Evolutionary conservation across 2,329 filamentous ascomycete genomes (phyloP).

Genomic region (Sporothrix dimorphospora): DNA sequence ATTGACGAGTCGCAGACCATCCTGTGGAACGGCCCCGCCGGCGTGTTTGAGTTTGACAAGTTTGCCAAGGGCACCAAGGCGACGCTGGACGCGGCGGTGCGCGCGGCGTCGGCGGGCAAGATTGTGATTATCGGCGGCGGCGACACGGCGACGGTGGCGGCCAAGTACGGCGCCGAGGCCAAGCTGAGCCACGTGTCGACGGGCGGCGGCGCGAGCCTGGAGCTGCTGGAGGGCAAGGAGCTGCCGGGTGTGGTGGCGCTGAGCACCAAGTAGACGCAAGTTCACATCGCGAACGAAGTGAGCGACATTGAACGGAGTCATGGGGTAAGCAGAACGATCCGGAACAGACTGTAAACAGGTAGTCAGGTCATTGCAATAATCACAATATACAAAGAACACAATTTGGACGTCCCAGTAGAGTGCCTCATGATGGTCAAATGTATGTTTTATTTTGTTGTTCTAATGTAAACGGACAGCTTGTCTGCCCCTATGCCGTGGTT

Average conservation of each 20-base stretch:
- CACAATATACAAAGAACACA: not conserved
- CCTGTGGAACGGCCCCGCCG: constrained; percentile 97
- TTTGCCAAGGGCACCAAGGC: constrained; percentile 92
- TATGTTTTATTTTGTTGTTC: not conserved
- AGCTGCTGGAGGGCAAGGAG: constrained; percentile 97
- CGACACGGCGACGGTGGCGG: constrained; percentile 96
- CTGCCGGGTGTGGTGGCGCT: constrained; percentile 91
- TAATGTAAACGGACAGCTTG: too few species aligned
- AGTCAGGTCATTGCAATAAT: constrained; percentile 7
- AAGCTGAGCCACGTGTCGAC: constrained; percentile 99
- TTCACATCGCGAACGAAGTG: not conserved
- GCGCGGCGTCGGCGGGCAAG: constrained; percentile 74
- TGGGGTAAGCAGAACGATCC: not conserved
- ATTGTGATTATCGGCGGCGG: constrained; percentile 98
- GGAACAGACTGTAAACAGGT: not conserved
- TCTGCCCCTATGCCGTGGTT: too few species aligned
- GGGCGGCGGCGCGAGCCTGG: constrained; percentile 90
- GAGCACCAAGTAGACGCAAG: constrained; percentile 67
- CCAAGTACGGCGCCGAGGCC: constrained; percentile 94
- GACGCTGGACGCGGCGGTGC: constrained; percentile 85
- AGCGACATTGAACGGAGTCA: not conserved
- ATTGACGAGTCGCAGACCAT: constrained; percentile 92
- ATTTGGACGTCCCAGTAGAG: too few species aligned
- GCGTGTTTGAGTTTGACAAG: constrained; percentile 96
- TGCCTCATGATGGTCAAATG: not conserved